These are phyloP conservation scores for Phylloporus arenicola DNA, from an alignment of 768 basidiomycete genomes.

Conservation along the genomic window DNA sequence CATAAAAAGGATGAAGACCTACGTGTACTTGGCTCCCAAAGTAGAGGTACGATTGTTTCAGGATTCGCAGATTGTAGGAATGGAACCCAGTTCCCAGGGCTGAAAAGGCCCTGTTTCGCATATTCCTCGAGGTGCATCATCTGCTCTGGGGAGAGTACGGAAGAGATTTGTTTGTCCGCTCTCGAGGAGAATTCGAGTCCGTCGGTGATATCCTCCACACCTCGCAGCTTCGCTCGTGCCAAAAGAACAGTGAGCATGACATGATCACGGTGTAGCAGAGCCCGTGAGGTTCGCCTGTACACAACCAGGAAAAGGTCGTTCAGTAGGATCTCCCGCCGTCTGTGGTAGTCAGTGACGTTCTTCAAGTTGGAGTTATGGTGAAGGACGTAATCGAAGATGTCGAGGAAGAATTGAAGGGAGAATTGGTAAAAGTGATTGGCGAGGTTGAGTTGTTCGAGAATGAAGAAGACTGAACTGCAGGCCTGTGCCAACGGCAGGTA, in stretches of 20 bases:
- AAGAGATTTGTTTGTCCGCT: constrained; percentile 56
- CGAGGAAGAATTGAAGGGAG: constrained; percentile 95
- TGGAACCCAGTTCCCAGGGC: constrained; percentile 61
- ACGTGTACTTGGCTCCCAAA: constrained; percentile 80
- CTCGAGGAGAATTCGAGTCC: constrained; percentile 90
- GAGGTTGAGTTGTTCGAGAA: constrained; percentile 87
- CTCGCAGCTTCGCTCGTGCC: constrained; percentile 82
- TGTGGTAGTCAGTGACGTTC: constrained; percentile 64
- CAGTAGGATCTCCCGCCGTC: constrained; percentile 73
- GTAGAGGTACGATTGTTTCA: constrained; percentile 63
- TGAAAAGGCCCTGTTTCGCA: constrained; percentile 71
- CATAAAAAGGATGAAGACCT: constrained; percentile 29
- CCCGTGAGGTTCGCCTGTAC: constrained; percentile 84
- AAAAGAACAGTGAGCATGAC: constrained; percentile 87
- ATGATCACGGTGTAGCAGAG: constrained; percentile 85
- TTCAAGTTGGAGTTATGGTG: constrained; percentile 88
- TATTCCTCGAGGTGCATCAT: constrained; percentile 61
- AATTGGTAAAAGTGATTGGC: constrained; percentile 99
- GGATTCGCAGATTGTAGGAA: constrained; percentile 67
- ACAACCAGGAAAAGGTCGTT: constrained; percentile 86
- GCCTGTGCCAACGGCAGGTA: constrained; percentile 93
- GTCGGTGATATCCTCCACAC: constrained; percentile 71
- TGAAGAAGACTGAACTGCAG: constrained; percentile 95
- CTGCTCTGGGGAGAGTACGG: constrained; percentile 63
- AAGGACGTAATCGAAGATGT: constrained; percentile 94